These are phyloP conservation scores for Ophiorrhiza pumila DNA, from an alignment of 257 asterid genomes.

Conservation along the genomic window DNA sequence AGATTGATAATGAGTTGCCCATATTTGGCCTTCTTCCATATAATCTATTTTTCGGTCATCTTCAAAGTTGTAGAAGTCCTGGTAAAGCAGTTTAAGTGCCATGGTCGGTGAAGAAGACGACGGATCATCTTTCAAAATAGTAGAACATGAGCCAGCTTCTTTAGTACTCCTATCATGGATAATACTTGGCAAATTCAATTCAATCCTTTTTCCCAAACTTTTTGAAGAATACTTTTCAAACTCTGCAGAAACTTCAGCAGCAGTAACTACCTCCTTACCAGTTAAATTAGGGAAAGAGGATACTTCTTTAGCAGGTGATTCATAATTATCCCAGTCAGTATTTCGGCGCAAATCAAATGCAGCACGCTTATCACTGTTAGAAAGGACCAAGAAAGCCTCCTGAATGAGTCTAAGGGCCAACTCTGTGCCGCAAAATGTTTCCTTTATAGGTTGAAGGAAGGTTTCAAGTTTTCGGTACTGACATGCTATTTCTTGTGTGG, in stretches of 20 bases:
- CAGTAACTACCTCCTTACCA: background rate
- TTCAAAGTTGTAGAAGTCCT: constrained; percentile 23
- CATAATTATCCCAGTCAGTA: constrained; percentile 8
- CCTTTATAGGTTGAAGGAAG: constrained; percentile 14
- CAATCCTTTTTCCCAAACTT: background rate
- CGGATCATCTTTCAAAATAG: background rate
- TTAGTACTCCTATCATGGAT: background rate
- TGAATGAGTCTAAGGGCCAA: constrained; percentile 18
- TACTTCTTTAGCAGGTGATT: constrained; percentile 2
- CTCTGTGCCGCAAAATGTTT: constrained; percentile 14
- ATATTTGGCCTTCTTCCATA: constrained; percentile 18
- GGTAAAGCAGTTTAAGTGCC: background rate
- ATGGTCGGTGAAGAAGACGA: background rate
- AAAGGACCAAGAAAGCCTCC: constrained; percentile 19
- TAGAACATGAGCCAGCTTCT: background rate
- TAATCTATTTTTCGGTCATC: constrained; percentile 10
- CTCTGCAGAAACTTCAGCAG: background rate
- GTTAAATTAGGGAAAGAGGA: background rate
- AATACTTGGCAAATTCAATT: background rate
- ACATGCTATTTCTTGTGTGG: constrained; percentile 3
- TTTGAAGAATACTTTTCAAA: background rate
- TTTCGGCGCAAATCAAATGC: constrained; percentile 19
- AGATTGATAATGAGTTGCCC: constrained; percentile 21
- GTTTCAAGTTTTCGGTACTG: constrained; percentile 3
- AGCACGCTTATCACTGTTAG: constrained; percentile 10